Base-by-base conservation (phyloP, 169 alveolate species). In the Cryptosporidium xiaoi region DNA sequence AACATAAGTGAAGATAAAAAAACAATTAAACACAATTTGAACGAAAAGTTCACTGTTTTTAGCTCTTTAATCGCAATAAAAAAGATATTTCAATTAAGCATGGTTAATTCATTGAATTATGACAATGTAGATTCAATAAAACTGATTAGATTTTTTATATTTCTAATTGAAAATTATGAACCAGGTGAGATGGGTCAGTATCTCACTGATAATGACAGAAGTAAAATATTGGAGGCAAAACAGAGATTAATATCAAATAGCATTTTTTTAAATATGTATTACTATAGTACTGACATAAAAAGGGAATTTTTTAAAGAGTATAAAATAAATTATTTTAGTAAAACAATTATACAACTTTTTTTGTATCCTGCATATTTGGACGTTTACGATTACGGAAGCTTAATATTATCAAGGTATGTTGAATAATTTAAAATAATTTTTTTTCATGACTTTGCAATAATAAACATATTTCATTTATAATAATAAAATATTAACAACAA, bases 321-420 rank as follows among this genome's bases (percentile, higher is more conserved):
- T 40, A 40, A 40, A 40, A 40, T 40, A 3, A 56, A 66, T 18
- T 10, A n/a, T 66, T 18, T 31, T 66, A 66, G 15, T 34, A 56
- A 53, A 10, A 5, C 56, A 10, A 29, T 71, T 55, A 18, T 71
- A 71, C 48, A 51, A 3, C 36, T 51, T 13, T 53, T 71, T 56
- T 51, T 71, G 6, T 31, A 71, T 20, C 84, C 84, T 27, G 66
- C 69, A 29, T 71, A 53, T 71, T 20, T 53, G 31, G 84, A 71
- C 56, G 31, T 71, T 31, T 27, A 29, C 33, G 51, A 53, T 53
- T 71, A 71, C 56, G 84, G 84, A 0, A 53, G 51, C 18, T 34
- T 71, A 15, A 56, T 71, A 20, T n/a, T 71, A 16, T 71, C 69
- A 29, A 71, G 84, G 84, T 71, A 71, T 1, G 84, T 53, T 31